Conservation (phyloP, 495 filamentous ascomycete species). For the Darksidea phi region DNA sequence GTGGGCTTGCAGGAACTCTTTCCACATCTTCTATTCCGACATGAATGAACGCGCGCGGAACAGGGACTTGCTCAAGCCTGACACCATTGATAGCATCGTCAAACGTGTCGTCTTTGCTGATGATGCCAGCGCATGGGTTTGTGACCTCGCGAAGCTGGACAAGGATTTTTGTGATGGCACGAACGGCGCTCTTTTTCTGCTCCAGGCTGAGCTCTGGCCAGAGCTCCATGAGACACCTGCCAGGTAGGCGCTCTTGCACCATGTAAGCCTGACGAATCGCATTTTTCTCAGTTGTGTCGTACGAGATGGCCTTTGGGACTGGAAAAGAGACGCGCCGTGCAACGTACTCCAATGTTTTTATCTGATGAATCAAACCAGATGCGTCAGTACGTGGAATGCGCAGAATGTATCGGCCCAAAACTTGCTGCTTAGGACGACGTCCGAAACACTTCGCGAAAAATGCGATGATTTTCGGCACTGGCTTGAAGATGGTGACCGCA, state of each 20-base stretch:
- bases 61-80: background rate
- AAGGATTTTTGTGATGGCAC: background rate
- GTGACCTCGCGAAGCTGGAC: background rate
- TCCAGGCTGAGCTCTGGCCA: background rate
- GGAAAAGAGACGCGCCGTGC: background rate
- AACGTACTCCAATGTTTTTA: background rate
- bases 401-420: background rate
- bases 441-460: background rate
- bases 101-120: background rate
- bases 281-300: background rate
- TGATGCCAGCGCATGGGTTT: background rate
- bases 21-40: background rate
- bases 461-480: background rate
- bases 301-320: background rate
- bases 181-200: background rate
- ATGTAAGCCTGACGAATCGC: background rate
- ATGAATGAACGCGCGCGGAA: background rate
- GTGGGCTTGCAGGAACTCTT: background rate
- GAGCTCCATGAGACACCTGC: background rate
- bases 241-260: background rate
- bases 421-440: background rate
- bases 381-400: background rate
- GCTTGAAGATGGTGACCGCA: background rate
- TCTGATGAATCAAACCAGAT: background rate
- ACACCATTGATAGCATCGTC: background rate